Base-by-base conservation (phyloP, 306 rosid genomes). In the Astragalus glycyphyllos region DNA sequence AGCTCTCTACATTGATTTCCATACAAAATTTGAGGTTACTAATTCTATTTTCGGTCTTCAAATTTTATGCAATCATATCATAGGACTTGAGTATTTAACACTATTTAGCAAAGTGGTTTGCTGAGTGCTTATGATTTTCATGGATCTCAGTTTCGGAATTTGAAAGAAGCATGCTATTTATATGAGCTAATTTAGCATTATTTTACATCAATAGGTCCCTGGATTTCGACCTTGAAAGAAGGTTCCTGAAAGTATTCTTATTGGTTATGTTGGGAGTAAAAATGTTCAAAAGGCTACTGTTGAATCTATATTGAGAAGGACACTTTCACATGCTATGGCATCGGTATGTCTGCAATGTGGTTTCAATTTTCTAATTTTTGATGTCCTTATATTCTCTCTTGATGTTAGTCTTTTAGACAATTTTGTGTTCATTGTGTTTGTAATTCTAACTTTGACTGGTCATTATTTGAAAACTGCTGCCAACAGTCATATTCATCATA, bases 301-400 rank as follows among this genome's bases (percentile, higher is more conserved):
- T 70, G 98, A 90, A 78, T 85, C 98, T 31, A 86, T 93, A 79
- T 47, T 93, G 83, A 87, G 79, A 77, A 88, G 94, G 84, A 93
- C 97, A 56, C 90, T 93, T 83, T 89, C 97, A 59, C 98, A 88
- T 77, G 97, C 97, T 68, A 84, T 85, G 93, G 12, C 77, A 63
- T 69, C 88, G 0, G 97, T 92, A 77, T 41, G 92, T 84, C 70
- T 71, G 61, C 56, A 31, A 51, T 41, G 41, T 54, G 29, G 40
- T 68, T 63, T 60, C 61, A 15, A 42, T 46, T 69, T 31, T 34
- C 47, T 50, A 13, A 48, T 23, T 5, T 73, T 46, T 41, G 0
- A 14, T 41, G 10, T 68, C 46, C 74, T 41, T 56, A n/a, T n/a
- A 50, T 48, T 68, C 47, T 60, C 38, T 65, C 26, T 47, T 58